Conservation (phyloP, 2,329 filamentous ascomycete genomes). For the Fusarium sp. region DNA sequence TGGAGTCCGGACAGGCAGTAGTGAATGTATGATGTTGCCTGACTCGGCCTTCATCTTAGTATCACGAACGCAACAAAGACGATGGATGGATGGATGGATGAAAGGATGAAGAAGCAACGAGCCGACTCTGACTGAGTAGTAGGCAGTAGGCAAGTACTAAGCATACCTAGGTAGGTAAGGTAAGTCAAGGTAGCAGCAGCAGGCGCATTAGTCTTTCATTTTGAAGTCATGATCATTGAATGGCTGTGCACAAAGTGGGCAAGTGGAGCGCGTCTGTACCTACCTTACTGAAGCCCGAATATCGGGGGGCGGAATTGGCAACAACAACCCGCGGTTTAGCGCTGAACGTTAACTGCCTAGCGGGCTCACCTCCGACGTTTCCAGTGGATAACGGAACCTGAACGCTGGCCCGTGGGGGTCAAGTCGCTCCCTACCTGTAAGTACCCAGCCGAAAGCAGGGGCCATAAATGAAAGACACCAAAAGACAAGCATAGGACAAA, state of each 20-base stretch:
- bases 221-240: constrained; percentile 37
- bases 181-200: not conserved
- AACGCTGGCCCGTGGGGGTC: constrained; percentile 9
- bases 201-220: constrained; percentile 8
- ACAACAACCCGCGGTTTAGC: constrained; percentile 1
- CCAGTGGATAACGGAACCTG: constrained; percentile 25
- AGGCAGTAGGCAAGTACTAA: not conserved
- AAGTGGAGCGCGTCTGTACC: constrained; percentile 11
- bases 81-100: constrained; percentile 5
- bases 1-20: not conserved
- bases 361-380: constrained; percentile 4
- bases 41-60: not conserved
- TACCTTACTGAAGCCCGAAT: constrained; percentile 12
- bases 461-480: constrained; percentile 23
- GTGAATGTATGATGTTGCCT: not conserved
- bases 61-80: constrained; percentile 8
- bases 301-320: constrained; percentile 18
- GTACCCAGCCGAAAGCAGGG: constrained; percentile 26
- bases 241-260: constrained; percentile 18
- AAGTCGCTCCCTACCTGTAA: not conserved
- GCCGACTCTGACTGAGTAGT: not conserved
- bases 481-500: constrained; percentile 6
- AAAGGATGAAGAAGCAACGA: constrained; percentile 7
- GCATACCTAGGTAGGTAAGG: not conserved
- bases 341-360: constrained; percentile 10